Evolutionary conservation across 2,329 filamentous ascomycete genomes (phyloP), one percentile per base, ranked within the genome.

Genomic region (Trichoderma citrinoviride): DNA sequence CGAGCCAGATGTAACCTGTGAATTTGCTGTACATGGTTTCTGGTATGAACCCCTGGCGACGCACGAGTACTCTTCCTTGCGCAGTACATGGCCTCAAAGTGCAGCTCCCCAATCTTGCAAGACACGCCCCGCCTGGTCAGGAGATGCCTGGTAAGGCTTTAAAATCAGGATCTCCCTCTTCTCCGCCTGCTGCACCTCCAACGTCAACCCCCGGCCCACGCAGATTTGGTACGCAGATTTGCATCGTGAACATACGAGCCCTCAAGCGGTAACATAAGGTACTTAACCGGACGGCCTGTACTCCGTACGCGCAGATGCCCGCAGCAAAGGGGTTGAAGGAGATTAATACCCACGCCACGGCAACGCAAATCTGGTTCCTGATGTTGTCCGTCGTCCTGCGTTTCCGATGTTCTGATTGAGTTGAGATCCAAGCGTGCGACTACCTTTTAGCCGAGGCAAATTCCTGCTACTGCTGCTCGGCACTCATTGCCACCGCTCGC

Each of bases 131-230:
- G 23, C 15, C 29, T 33, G 23, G 58, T 62, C 58, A 62, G 58
- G 58, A 62, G 58, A 46, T 44, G 37, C 7, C 47, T 53, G n/a
- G 49, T 46, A 44, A 41, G 58, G 58, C 58, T 46, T 46, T 54
- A 62, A 62, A 53, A 62, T 62, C 58, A 62, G 58, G 25, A 62
- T 62, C 58, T 61, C 58, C 47, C 58, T 17, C n/a, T 21, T 53
- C 58, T 46, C 58, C 58, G 58, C 58, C 12, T 53, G 25, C 58
- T 46, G 58, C 40, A 54, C 23, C 43, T 46, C 41, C 41, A 58
- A 47, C 55, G 25, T 46, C 58, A 54, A 25, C 37, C 58, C 57
- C 58, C 49, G 25, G 40, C 49, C 25, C 44, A 27, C 44, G 27
- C 50, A 37, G 8, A 33, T 49, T 53, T 53, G 58, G 58, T 62